Conservation (phyloP, 2,329 filamentous ascomycete genomes). For the Arthrinium puccinioides region DNA sequence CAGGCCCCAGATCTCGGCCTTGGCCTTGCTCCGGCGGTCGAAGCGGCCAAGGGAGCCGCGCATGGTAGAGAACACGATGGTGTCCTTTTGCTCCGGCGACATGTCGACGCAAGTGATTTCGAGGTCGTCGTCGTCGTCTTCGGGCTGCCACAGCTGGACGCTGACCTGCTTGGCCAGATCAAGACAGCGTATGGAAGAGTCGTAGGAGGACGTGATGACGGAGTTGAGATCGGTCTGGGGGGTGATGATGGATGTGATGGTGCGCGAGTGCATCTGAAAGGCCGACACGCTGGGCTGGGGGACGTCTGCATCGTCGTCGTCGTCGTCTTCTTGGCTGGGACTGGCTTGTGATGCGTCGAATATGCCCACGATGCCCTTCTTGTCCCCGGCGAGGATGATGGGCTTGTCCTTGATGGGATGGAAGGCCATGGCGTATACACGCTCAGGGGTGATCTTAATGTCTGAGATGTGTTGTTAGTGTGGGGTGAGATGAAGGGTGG, state of each 20-base stretch:
- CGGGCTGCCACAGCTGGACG: conserved; percentile 72
- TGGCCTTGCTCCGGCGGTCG: conserved; percentile 59
- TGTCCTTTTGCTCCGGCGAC: conserved; percentile 59
- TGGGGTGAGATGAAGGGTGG: neutral
- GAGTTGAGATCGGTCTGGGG: conserved; percentile 64
- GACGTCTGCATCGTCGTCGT: conserved; percentile 60
- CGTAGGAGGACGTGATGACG: conserved; percentile 83
- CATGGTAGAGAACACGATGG: conserved; percentile 81
- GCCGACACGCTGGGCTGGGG: conserved; percentile 76
- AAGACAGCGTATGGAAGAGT: conserved; percentile 81
- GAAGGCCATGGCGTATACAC: conserved; percentile 80
- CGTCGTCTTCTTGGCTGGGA: conserved; percentile 42
- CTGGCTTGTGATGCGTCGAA: conserved; percentile 77
- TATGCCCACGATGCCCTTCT: conserved; percentile 82
- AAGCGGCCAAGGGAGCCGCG: conserved; percentile 74
- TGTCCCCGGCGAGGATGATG: conserved; percentile 88
- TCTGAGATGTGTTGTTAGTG: conserved; percentile 37
- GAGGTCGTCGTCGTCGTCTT: conserved; percentile 61
- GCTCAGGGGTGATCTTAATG: conserved; percentile 84
- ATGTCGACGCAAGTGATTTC: conserved; percentile 84
- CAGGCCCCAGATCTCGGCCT: conserved; percentile 64
- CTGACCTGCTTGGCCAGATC: conserved; percentile 77
- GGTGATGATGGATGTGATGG: conserved; percentile 79
- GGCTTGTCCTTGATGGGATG: conserved; percentile 83
- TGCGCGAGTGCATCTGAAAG: conserved; percentile 83